Evolutionary conservation across 2,329 filamentous ascomycete genomes (phyloP).

Genomic region (Chrysoporthe austroafricana): DNA sequence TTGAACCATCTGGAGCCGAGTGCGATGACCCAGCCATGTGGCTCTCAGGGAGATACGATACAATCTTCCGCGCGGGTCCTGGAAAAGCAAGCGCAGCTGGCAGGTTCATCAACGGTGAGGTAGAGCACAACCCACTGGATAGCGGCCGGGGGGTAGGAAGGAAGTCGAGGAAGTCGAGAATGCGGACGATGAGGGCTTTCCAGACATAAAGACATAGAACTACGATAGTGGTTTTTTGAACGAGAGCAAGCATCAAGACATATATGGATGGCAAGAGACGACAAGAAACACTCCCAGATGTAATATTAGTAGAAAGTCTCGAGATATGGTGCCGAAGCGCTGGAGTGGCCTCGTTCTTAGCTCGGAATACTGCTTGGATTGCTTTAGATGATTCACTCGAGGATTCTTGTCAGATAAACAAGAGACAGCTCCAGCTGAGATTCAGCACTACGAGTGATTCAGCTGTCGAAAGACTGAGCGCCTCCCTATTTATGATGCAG

Average conservation of each 20-base stretch:
- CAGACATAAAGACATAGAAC: neutral
- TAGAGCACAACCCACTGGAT: constrained; percentile 16
- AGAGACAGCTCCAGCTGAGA: too few relatives aligned
- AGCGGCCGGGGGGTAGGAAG: too few relatives aligned
- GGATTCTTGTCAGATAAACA: too few relatives aligned
- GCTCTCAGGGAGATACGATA: neutral
- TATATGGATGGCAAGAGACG: neutral
- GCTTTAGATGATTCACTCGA: too few relatives aligned
- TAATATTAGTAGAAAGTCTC: neutral
- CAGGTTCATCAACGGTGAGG: constrained; percentile 16
- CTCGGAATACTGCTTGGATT: too few relatives aligned
- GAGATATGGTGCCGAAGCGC: neutral
- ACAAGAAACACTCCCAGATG: neutral
- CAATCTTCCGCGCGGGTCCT: constrained; percentile 5
- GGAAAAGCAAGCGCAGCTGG: constrained; percentile 10
- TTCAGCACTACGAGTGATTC: too few relatives aligned
- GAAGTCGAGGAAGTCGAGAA: neutral
- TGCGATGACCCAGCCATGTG: constrained; percentile 13
- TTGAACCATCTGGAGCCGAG: constrained; percentile 19
- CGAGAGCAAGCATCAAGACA: neutral
- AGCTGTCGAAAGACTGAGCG: too few relatives aligned
- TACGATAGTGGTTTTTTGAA: neutral
- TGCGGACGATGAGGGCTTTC: neutral
- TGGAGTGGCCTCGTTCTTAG: too few relatives aligned
- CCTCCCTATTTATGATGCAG: too few relatives aligned